phyloP scores from a whole-genome alignment of 2,329 filamentous ascomycete species.

The Penicillium psychrosexuale region DNA sequence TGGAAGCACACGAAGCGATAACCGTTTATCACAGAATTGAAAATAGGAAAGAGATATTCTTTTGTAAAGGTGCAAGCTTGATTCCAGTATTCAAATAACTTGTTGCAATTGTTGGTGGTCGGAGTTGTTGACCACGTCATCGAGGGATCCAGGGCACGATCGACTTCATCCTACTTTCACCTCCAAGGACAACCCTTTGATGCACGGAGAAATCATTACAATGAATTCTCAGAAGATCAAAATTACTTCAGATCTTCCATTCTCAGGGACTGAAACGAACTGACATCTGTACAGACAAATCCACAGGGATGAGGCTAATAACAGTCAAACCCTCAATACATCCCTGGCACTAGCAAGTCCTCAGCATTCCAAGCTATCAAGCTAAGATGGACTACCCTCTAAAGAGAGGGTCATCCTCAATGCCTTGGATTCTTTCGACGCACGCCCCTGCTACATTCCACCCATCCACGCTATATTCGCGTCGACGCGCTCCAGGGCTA shows the following conservation, averaged over 20 bases:
- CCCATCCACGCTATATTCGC: conserved; percentile 25
- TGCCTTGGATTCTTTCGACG: conserved; percentile 22
- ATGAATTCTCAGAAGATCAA: conserved; percentile 6
- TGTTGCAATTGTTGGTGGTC: not conserved
- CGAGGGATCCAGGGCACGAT: conserved; percentile 13
- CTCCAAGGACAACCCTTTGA: conserved; percentile 10
- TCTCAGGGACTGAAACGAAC: conserved; percentile 12
- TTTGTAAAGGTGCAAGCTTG: not conserved
- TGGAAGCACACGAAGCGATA: not conserved
- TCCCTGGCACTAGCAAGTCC: conserved; percentile 12
- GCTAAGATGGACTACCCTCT: not conserved
- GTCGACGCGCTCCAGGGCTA: conserved; percentile 23
- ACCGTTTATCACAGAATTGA: not conserved
- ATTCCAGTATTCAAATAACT: not conserved
- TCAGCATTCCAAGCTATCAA: conserved; percentile 19
- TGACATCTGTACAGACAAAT: conserved; percentile 11
- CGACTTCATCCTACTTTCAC: conserved; percentile 5
- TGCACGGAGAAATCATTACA: conserved; percentile 1
- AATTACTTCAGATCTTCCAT: conserved; percentile 11
- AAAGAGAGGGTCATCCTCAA: not conserved
- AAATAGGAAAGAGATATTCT: not conserved
- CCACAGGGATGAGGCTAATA: conserved; percentile 12
- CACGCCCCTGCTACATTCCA: conserved; percentile 25
- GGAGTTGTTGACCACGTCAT: conserved; percentile 12
- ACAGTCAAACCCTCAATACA: conserved; percentile 2